Percentiles rank a stretch among this genome's conserved stretches.
These are phyloP conservation scores for Fraxinus sp. DNA, from an alignment of 305 asterid species.

Conservation along the genomic window DNA sequence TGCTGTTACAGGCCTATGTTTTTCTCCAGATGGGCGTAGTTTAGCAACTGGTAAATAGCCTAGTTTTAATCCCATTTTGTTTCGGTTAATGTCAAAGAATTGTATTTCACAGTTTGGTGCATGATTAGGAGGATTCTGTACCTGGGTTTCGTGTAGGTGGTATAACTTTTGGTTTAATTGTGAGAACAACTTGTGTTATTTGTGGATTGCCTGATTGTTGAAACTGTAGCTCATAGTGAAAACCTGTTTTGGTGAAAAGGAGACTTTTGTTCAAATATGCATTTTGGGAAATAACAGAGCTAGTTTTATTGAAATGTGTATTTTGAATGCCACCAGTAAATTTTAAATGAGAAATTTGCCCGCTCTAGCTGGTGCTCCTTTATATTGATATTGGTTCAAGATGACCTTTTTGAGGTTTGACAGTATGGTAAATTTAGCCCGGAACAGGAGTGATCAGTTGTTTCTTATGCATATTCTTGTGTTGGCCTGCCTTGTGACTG, in stretches of 20 bases:
- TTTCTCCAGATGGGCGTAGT: slow-evolving; percentile 75
- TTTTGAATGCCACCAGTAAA: not conserved
- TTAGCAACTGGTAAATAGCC: slow-evolving; percentile 73
- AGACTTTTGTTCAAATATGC: not conserved
- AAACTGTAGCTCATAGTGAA: slow-evolving; percentile 1
- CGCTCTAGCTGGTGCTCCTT: not conserved
- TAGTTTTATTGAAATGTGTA: not conserved
- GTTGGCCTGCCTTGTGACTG: not conserved
- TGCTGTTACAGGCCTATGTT: slow-evolving; percentile 78
- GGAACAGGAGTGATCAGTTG: not conserved
- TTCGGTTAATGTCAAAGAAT: not conserved
- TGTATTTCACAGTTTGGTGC: slow-evolving; percentile 14
- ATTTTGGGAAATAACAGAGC: slow-evolving; percentile 2
- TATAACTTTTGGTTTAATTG: not conserved
- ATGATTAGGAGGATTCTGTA: not conserved
- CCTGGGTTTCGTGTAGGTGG: not conserved
- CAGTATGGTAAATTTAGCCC: not conserved
- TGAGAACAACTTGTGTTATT: not conserved
- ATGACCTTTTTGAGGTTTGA: not conserved
- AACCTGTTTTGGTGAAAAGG: not conserved
- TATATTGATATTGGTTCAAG: not conserved
- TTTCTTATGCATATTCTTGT: not conserved
- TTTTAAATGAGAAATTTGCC: not conserved
- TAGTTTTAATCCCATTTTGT: not conserved
- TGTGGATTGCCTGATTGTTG: slow-evolving; percentile 1